A percentile compares a stretch with the other conserved stretches of the same genome.
Conservation (phyloP, 176 grass and related monocot species). For the Bolboschoenus planiculmis region DNA sequence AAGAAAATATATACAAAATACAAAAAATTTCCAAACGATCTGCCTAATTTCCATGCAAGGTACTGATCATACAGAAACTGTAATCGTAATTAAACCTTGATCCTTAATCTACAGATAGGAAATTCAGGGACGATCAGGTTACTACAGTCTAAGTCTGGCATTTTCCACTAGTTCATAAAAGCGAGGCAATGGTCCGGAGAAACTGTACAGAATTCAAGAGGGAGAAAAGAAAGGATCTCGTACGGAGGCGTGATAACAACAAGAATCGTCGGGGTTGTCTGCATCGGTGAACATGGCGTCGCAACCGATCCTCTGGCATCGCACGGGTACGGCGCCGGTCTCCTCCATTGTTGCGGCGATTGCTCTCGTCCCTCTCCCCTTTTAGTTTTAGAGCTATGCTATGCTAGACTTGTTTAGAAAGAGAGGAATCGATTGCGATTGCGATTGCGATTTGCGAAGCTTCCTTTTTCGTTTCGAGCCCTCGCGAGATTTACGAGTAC, state of each 20-base stretch:
- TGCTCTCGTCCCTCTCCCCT: neutral
- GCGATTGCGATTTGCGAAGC: too few species aligned
- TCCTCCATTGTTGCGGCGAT: slow-evolving; percentile 34
- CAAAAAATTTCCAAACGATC: neutral
- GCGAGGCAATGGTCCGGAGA: neutral
- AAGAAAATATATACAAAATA: neutral
- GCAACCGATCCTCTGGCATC: slow-evolving; percentile 93
- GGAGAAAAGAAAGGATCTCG: slow-evolving; percentile 3
- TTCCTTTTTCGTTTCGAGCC: neutral
- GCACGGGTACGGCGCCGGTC: slow-evolving; percentile 28
- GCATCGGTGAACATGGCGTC: slow-evolving; percentile 70
- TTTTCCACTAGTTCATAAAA: neutral
- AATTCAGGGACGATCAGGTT: neutral
- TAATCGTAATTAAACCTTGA: neutral
- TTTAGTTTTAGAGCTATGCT: neutral
- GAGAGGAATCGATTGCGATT: neutral
- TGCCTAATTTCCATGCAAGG: neutral
- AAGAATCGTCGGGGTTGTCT: slow-evolving; percentile 69
- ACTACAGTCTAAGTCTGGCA: neutral
- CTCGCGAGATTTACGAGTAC: neutral
- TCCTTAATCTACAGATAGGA: neutral
- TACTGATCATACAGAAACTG: neutral
- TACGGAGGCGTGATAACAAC: slow-evolving; percentile 81
- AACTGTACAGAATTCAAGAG: neutral
- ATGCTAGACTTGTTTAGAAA: neutral